Base-by-base conservation (phyloP, 805 yeast genomes). In the Candida coquimbonensis region DNA sequence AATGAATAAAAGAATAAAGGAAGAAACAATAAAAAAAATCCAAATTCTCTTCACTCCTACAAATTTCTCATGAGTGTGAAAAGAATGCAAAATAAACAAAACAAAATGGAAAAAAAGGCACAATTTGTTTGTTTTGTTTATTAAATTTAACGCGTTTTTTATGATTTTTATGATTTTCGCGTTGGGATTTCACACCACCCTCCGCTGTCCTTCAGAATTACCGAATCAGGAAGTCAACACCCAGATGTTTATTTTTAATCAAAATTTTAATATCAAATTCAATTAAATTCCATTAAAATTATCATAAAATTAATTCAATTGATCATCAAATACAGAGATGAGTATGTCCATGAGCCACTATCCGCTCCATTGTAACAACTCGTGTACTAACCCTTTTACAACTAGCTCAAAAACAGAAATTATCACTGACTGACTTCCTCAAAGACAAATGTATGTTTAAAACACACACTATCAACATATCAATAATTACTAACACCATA, bases 341-440 rank as follows among this genome's bases (percentile, higher is more conserved):
- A 25, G 43, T 40, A 26, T n/a, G 43, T 40, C 1, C 14, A 29
- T 29, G 1, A 13, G 34, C 16, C 7, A 4, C 24, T 21, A 21
- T 21, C 5, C 3, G 24, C 24, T 21, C 1, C 7, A 21, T 5
- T 5, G 4, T 21, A 21, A 3, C 7, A 21, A 6, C 5, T 21
- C 5, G 7, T 21, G 7, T 31, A 12, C 19, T 33, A 33, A 33
- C 36, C 24, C 7, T 9, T 16, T n/a, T 7, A 3, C 36, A 33
- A 17, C 17, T 16, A 29, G 31, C 31, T 29, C 60, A 26, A 21
- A 56, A 55, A 47, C 55, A 57, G 46, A 56, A 57, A 41, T 48
- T 56, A 24, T 54, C 60, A 5, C 39, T 55, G 13, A 51, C 56
- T 29, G 62, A 58, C 37, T 58, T 58, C 36, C 44, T 53, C 27